Evolutionary conservation across 129 eudicot genomes (phyloP).

Genomic region (Centaurea solstitialis): DNA sequence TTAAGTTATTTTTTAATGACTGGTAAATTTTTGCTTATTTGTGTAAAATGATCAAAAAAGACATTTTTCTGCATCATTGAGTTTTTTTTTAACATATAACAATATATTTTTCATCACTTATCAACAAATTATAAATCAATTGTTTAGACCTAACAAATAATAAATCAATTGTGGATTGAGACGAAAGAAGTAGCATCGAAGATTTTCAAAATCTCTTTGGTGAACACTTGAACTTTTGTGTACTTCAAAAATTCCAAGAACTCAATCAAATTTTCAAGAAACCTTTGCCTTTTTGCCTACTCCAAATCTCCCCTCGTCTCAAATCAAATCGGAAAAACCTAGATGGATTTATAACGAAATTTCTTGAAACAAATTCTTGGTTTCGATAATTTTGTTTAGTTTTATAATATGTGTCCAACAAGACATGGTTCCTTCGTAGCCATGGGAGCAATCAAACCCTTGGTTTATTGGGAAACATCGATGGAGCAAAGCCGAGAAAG

Average conservation of each 20-base stretch:
- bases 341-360: conserved; percentile 9
- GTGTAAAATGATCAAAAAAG: too few species aligned
- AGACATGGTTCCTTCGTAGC: conserved; percentile 15
- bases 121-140: too few species aligned
- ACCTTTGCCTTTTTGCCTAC: not conserved
- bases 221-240: conserved; percentile 8
- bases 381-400: not conserved
- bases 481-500: conserved; percentile 70
- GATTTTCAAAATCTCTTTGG: conserved; percentile 16
- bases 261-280: conserved; percentile 1
- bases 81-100: too few species aligned
- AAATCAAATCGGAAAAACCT: conserved; percentile 7
- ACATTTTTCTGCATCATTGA: too few species aligned
- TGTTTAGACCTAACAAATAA: not conserved
- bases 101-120: too few species aligned
- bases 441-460: conserved; percentile 7
- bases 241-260: not conserved
- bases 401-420: conserved; percentile 24
- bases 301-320: not conserved
- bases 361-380: conserved; percentile 16
- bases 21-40: too few species aligned
- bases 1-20: too few species aligned
- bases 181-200: not conserved
- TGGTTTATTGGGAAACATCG: conserved; percentile 39
- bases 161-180: not conserved